phyloP scores from a whole-genome alignment of 2,329 filamentous ascomycete genomes.

The Amauroascus niger region DNA sequence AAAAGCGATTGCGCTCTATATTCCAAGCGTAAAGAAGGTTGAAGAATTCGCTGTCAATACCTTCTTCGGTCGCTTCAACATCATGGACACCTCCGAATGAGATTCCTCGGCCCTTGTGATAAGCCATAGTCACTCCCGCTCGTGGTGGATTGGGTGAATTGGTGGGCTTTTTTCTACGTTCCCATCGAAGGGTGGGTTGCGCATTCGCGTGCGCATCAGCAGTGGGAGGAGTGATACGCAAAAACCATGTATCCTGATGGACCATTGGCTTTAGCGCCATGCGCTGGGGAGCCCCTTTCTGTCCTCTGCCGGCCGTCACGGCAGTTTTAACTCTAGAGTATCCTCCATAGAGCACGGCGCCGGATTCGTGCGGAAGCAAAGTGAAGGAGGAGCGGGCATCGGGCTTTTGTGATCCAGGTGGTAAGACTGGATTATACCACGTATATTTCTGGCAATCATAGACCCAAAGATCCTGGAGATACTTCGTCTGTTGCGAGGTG shows the following conservation, averaged over 20 bases:
- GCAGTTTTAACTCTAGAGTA: conserved; percentile 83
- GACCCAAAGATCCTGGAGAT: conserved; percentile 86
- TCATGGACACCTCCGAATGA: conserved; percentile 92
- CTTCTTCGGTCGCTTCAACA: conserved; percentile 82
- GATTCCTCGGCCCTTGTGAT: conserved; percentile 86
- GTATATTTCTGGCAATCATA: conserved; percentile 82
- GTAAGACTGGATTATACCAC: conserved; percentile 69
- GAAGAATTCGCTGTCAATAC: conserved; percentile 96
- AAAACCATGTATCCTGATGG: conserved; percentile 90
- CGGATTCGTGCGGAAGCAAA: conserved; percentile 78
- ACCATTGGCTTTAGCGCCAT: conserved; percentile 77
- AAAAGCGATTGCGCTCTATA: conserved; percentile 89
- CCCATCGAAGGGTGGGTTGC: conserved; percentile 73
- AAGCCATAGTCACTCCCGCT: conserved; percentile 86
- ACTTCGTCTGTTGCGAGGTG: conserved; percentile 88
- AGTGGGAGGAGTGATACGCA: conserved; percentile 65
- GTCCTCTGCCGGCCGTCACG: conserved; percentile 49
- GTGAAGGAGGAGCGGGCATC: conserved; percentile 88
- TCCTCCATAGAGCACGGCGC: conserved; percentile 82
- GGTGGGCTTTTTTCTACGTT: conserved; percentile 81
- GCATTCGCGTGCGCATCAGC: conserved; percentile 56
- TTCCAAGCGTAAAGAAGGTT: conserved; percentile 89
- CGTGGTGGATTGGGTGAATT: conserved; percentile 76
- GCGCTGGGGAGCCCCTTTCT: conserved; percentile 50
- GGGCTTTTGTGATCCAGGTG: conserved; percentile 72